Base-by-base conservation (phyloP, 129 eudicot species). In the Saposhnikovia divaricata region DNA sequence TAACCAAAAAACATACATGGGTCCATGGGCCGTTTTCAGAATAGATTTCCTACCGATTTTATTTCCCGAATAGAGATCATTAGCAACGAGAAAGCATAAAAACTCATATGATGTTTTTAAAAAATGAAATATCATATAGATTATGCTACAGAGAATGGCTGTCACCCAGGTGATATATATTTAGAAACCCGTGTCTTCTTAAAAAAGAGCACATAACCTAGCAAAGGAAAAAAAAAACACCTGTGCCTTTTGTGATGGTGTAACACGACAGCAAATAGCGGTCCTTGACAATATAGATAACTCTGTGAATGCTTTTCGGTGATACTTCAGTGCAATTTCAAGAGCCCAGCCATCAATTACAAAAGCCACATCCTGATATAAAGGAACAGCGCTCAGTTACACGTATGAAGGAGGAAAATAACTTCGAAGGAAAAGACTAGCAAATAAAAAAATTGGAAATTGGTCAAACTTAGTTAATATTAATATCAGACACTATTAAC, bases 231-330 rank as follows among this genome's bases (percentile, higher is more conserved):
- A 57, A 53, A 53, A n/a, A 59, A 37, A 80, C 48, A 95, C 99
- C 97, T 95, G 99, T 43, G 99, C 99, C 84, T 96, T 96, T 82
- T 96, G 99, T 28, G 99, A 96, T 76, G 99, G 99, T 57, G 99
- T 96, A 75, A 90, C 98, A 77, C 99, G 98, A 83, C 99, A 96
- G 63, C 97, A 96, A 79, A 96, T 92, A 53, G 99, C 99, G 77
- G 99, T 96, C 81, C 95, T 85, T 71, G 99, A 92, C 85, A 92
- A 79, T 81, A 92, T 92, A 63, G 99, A 97, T 72, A 96, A 80
- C 80, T 96, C 99, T 47, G 97, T 90, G 87, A 96, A 96, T 83
- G 98, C 92, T 82, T 89, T 92, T 16, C 87, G 93, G 82, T 90
- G 85, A 88, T 86, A 84, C 87, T 87, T 92, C 28, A 96, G 93